These are phyloP conservation scores for Mariannaea elegans DNA, from an alignment of 2,329 filamentous ascomycete genomes.

Conservation along the genomic window DNA sequence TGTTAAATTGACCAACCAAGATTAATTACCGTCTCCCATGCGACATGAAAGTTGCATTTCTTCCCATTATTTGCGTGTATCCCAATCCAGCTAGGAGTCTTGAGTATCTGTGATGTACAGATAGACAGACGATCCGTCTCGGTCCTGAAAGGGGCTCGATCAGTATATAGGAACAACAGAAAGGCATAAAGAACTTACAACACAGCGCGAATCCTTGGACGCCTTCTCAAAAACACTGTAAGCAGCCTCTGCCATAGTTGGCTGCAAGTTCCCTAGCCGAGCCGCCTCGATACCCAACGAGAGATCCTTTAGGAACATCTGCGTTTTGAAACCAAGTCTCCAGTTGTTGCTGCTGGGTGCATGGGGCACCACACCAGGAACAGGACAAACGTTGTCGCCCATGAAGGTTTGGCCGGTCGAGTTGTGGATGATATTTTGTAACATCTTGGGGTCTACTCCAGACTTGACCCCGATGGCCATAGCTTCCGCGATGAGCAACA, in stretches of 20 bases:
- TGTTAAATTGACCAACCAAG: no score
- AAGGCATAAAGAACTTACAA: slow-evolving; percentile 4
- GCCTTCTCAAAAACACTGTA: slow-evolving; percentile 3
- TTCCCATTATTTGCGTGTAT: no score
- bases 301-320: slow-evolving; percentile 16
- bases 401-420: no score
- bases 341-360: slow-evolving; percentile 23
- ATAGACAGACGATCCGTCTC: no score
- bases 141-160: no score
- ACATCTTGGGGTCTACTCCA: slow-evolving; percentile 9
- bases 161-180: no score
- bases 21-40: no score
- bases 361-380: slow-evolving; percentile 15
- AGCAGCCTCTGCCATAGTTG: slow-evolving; percentile 13
- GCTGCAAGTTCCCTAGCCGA: neutral
- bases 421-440: slow-evolving; percentile 1
- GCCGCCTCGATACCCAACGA: slow-evolving; percentile 6
- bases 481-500: slow-evolving; percentile 6
- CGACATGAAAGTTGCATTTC: no score
- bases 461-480: slow-evolving; percentile 21
- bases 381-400: no score
- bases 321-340: slow-evolving; percentile 9
- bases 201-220: slow-evolving; percentile 1
- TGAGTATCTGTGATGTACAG: no score
- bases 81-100: no score